Percentiles rank a stretch among this genome's conserved stretches.
Evolutionary conservation across 768 basidiomycete species (phyloP).

Genomic region (Dacryopinax spathularia): DNA sequence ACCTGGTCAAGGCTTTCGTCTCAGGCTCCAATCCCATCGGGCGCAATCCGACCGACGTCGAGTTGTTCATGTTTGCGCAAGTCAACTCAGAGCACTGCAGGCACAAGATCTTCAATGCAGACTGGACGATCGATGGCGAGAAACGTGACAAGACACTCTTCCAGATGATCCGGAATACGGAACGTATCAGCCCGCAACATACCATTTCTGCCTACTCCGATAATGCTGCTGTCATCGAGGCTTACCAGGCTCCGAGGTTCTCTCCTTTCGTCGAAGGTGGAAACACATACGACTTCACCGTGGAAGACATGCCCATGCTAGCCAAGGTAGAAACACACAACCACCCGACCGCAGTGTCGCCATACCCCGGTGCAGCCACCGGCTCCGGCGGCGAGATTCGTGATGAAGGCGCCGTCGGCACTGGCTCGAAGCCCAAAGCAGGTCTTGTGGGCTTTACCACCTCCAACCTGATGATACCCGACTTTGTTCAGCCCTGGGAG

Average conservation of each 20-base stretch:
- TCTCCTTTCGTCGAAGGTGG: slow-evolving; percentile 29
- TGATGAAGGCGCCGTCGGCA: slow-evolving; percentile 91
- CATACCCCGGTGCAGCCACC: slow-evolving; percentile 95
- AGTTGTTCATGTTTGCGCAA: slow-evolving; percentile 99
- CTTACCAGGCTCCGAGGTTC: slow-evolving; percentile 62
- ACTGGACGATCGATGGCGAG: slow-evolving; percentile 76
- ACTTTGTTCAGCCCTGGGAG: slow-evolving; percentile 89
- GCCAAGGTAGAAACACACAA: slow-evolving; percentile 99
- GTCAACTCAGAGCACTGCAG: slow-evolving; percentile 99
- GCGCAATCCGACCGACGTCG: slow-evolving; percentile 89
- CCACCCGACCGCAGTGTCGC: slow-evolving; percentile 95
- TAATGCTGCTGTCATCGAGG: slow-evolving; percentile 89
- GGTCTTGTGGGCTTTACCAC: slow-evolving; percentile 86
- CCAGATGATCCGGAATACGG: slow-evolving; percentile 95
- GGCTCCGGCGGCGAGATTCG: slow-evolving; percentile 98
- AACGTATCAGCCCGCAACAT: slow-evolving; percentile 53
- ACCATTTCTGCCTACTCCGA: slow-evolving; percentile 97
- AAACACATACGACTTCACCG: slow-evolving; percentile 38
- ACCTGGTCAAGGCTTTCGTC: slow-evolving; percentile 78
- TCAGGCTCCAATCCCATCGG: slow-evolving; percentile 50
- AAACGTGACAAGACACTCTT: slow-evolving; percentile 63
- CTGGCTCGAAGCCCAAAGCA: slow-evolving; percentile 92
- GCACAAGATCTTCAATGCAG: slow-evolving; percentile 98
- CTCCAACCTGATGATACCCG: slow-evolving; percentile 86
- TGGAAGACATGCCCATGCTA: slow-evolving; percentile 73